Base-by-base conservation (phyloP, 495 filamentous ascomycete species). In the Podospora bellae-mahoneyi region DNA sequence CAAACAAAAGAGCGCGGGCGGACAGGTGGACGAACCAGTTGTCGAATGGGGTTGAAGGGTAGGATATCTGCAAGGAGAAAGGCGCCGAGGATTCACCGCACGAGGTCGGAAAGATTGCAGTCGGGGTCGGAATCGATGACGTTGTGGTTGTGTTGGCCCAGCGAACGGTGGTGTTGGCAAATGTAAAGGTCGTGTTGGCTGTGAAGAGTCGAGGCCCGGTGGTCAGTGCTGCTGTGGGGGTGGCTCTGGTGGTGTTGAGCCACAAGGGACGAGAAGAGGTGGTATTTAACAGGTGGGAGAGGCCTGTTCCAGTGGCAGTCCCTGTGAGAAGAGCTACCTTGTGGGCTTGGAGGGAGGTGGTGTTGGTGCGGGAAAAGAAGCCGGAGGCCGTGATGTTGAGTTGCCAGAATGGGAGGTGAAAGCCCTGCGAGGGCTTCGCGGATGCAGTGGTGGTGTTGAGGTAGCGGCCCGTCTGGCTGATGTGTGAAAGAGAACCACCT, bases 61-160 rank as follows among this genome's bases (percentile, higher is more conserved):
- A 19, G 13, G 55, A 58, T 9, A 58, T 26, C 18, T 58, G 55
- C 5, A 58, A n/a, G 55, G 55, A 19, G 19, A 58, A 58, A 9
- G n/a, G n/a, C 18, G 55, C 23, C 18, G 55, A 19, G 7, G n/a
- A 20, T 26, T 58, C 19, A 20, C 55, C 55, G 19, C 55, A 58
- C n/a, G 55, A 58, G n/a, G 55, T 58, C 5, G 55, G 55, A 18
- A 58, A 58, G 18, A n/a, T 23, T 20, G 55, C 18, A 7, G 55
- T 58, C 2, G 55, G 55, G 4, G 55, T 58, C n/a, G 55, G 23
- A 58, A 26, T 7, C 1, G 55, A 58, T 19, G 23, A 20, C 2
- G 55, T 58, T 15, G 55, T 58, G 55, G 55, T 20, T 19, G 55
- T 58, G 55, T 58, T 58, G 18, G n/a, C 55, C 55, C 55, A 58